Evolutionary conservation across 1,284 basidiomycete species (phyloP), one percentile per base, ranked within the genome.

Genomic region (Anthracocystis setariae): DNA sequence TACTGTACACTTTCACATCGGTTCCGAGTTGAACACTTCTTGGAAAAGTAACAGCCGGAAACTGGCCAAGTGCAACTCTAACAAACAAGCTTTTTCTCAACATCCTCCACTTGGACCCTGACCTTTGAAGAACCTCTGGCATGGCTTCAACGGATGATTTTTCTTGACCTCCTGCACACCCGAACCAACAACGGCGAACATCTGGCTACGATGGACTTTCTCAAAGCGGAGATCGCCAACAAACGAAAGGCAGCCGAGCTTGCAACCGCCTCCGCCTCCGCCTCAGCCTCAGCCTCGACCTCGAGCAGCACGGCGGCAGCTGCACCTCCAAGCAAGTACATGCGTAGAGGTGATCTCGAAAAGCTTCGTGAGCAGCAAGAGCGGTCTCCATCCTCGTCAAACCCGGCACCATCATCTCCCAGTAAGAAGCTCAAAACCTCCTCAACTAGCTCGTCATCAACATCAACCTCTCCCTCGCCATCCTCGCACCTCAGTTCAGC

Each of bases 201-300:
- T 37, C 35, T 13, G 13, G 38, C 37, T 27, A 47, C 17, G 29
- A 94, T 94, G 92, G 90, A 94, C 80, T 88, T 89, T 24, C 89
- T 94, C 77, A 92, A 91, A 78, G 90, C 92, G 56, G 92, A 95
- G 84, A 91, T 98, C 68, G 21, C 74, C 33, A 68, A 59, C 56
- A 84, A 88, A 58, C 96, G 97, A 84, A 90, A 93, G 76, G 95
- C 94, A 82, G 38, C 51, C 32, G 63, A 56, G 24, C 1, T 46
- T 18, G 56, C 45, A 8, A 47, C 62, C 18, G 12, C 55, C 2
- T 50, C 58, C 8, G 21, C 54, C 3, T 53, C 58, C n/a, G n/a
- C n/a, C 12, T 51, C 62, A 12, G 12, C 55, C 2, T 50, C 58
- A 12, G 21, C 54, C 3, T 53, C 58, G 12, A 17, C 54, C 2